Evolutionary conservation across 1,284 basidiomycete genomes (phyloP).

Genomic region (Schizophyllum amplum): DNA sequence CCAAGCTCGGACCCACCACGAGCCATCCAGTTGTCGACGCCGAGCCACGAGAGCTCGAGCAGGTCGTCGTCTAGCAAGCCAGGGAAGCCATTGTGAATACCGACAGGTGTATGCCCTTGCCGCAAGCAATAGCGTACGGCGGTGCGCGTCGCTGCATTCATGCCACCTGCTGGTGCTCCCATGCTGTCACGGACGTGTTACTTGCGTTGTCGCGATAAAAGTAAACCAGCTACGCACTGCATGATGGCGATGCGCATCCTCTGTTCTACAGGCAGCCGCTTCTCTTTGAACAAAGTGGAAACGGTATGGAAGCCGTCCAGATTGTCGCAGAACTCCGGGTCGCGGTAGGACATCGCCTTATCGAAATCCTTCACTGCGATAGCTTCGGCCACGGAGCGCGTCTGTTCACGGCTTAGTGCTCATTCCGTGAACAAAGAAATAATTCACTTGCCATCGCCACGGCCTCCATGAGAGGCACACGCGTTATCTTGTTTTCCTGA

Average conservation of each 20-base stretch:
- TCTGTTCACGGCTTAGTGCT: slow-evolving; percentile 37
- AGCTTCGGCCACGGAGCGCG: slow-evolving; percentile 77
- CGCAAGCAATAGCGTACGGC: slow-evolving; percentile 90
- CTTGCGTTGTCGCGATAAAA: too few species aligned
- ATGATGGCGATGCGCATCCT: slow-evolving; percentile 86
- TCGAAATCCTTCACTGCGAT: slow-evolving; percentile 83
- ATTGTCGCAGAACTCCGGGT: slow-evolving; percentile 87
- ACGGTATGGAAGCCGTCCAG: slow-evolving; percentile 78
- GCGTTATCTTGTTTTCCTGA: slow-evolving; percentile 91
- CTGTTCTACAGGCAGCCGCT: slow-evolving; percentile 58
- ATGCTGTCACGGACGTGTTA: slow-evolving; percentile 50
- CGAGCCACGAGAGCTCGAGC: slow-evolving; percentile 87
- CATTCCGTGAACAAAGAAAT: not conserved
- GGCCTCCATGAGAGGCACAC: slow-evolving; percentile 88
- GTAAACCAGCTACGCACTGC: slow-evolving; percentile 55
- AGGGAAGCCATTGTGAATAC: slow-evolving; percentile 92
- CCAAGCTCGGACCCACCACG: slow-evolving; percentile 98
- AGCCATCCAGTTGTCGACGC: slow-evolving; percentile 94
- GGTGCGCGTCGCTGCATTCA: slow-evolving; percentile 96
- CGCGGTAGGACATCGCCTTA: slow-evolving; percentile 82
- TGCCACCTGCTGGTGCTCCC: slow-evolving; percentile 95
- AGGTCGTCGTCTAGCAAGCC: slow-evolving; percentile 89
- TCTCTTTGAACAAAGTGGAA: slow-evolving; percentile 54
- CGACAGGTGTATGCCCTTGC: slow-evolving; percentile 87
- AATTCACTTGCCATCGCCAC: slow-evolving; percentile 62